These are phyloP conservation scores for Marasmius sp. DNA, from an alignment of 1,284 basidiomycete species.

Conservation along the genomic window DNA sequence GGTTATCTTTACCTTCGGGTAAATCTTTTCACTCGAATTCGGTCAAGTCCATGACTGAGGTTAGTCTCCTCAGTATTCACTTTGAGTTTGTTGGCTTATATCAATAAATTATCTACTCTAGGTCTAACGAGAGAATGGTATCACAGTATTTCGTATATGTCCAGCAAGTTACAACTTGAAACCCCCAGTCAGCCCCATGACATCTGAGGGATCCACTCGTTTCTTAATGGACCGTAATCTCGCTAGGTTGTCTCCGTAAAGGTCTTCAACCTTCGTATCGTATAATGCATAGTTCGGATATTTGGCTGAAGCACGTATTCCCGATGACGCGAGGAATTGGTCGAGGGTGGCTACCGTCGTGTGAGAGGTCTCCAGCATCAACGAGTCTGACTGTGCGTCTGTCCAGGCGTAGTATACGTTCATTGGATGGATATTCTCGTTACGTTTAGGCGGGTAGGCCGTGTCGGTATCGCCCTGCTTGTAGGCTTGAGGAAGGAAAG, in stretches of 20 bases:
- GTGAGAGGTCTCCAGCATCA: neutral
- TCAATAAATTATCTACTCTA: no score
- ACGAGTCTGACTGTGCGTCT: neutral
- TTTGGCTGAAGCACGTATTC: neutral
- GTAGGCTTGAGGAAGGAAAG: slow-evolving; percentile 37
- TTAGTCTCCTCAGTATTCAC: no score
- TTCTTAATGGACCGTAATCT: neutral
- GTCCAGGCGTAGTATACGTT: slow-evolving; percentile 8
- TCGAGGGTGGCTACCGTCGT: slow-evolving; percentile 12
- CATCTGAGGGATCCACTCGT: neutral
- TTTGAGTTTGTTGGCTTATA: no score
- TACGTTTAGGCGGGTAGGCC: slow-evolving; percentile 7
- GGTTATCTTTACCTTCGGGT: slow-evolving; percentile 1
- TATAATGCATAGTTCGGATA: slow-evolving; percentile 11
- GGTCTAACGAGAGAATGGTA: no score
- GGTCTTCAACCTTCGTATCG: slow-evolving; percentile 2
- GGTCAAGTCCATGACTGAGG: no score
- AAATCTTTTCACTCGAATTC: neutral
- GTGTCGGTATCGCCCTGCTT: slow-evolving; percentile 24
- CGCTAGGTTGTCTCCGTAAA: neutral
- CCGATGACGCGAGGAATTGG: neutral
- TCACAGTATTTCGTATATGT: no score
- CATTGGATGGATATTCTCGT: neutral
- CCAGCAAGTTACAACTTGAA: neutral
- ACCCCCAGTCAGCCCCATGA: neutral